phyloP scores from a whole-genome alignment of 768 basidiomycete species.

The Leccinum imitatum region DNA sequence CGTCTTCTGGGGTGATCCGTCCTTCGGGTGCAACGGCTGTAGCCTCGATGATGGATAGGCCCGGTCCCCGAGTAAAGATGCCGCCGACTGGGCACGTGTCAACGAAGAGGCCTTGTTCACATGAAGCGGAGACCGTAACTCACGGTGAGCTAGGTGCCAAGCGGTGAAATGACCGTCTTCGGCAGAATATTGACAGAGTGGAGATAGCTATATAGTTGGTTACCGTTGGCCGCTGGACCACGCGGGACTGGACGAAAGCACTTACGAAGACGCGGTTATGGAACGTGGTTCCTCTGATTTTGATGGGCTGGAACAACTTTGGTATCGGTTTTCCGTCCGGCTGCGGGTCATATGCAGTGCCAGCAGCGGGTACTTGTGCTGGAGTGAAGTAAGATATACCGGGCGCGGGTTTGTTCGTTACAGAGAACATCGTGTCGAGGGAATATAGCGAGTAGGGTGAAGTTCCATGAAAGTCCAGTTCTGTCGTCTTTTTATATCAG shows the following conservation, averaged over 20 bases:
- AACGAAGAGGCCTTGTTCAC: background rate
- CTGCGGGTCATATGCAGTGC: conserved; percentile 44
- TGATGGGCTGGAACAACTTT: conserved; percentile 53
- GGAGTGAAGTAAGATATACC: conserved; percentile 48
- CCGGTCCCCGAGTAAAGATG: conserved; percentile 51
- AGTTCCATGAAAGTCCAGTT: background rate
- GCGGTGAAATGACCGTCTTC: conserved; percentile 50
- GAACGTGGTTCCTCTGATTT: conserved; percentile 51
- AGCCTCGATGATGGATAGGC: conserved; percentile 63
- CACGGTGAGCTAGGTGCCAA: conserved; percentile 57
- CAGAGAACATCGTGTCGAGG: conserved; percentile 7
- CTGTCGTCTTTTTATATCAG: conserved; percentile 5
- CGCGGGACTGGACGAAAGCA: background rate
- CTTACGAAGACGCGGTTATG: conserved; percentile 57
- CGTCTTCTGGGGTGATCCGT: conserved; percentile 66
- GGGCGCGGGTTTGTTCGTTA: conserved; percentile 40
- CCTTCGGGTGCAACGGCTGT: conserved; percentile 60
- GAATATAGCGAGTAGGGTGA: background rate
- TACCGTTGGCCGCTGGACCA: background rate
- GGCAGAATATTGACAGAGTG: conserved; percentile 61
- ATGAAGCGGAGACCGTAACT: background rate
- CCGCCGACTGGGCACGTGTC: conserved; percentile 34
- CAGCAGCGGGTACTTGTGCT: conserved; percentile 42
- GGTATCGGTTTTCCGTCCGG: conserved; percentile 41
- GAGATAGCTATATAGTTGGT: conserved; percentile 40